These are phyloP conservation scores for Trametes pubescens DNA, from an alignment of 1,284 basidiomycete species.

Conservation along the genomic window DNA sequence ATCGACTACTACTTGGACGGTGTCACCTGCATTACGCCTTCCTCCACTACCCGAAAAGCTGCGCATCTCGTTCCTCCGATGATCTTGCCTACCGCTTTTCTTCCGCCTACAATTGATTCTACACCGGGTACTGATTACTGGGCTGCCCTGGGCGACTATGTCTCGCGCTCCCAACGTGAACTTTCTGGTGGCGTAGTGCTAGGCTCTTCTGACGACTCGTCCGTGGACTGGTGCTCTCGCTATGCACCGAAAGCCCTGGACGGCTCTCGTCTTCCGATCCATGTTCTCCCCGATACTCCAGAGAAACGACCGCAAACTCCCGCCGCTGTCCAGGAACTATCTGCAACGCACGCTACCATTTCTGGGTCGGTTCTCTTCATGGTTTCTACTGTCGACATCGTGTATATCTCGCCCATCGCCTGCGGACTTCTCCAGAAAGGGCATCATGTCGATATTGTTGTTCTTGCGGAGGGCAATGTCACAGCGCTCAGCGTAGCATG, in stretches of 20 bases:
- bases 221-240: conserved; percentile 36
- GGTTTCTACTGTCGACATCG: conserved; percentile 53
- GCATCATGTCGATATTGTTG: conserved; percentile 40
- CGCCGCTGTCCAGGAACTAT: neutral
- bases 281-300: neutral
- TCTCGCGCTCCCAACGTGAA: conserved; percentile 36
- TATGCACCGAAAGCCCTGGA: conserved; percentile 16
- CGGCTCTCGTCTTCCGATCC: neutral
- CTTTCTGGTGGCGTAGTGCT: conserved; percentile 45
- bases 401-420: conserved; percentile 48
- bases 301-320: neutral
- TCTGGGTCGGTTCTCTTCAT: conserved; percentile 45
- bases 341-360: neutral
- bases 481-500: conserved; percentile 11
- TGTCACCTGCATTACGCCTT: conserved; percentile 43
- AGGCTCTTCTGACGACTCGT: conserved; percentile 23
- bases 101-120: conserved; percentile 40
- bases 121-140: conserved; percentile 45
- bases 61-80: conserved; percentile 66
- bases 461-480: conserved; percentile 14
- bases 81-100: conserved; percentile 48
- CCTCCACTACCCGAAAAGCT: conserved; percentile 45
- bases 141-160: conserved; percentile 50
- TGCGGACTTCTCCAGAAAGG: conserved; percentile 54
- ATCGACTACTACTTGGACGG: conserved; percentile 37